Evolutionary conservation across 2,329 filamentous ascomycete genomes (phyloP), one percentile per base, ranked within the genome.

Genomic region (Xylaria multiplex): DNA sequence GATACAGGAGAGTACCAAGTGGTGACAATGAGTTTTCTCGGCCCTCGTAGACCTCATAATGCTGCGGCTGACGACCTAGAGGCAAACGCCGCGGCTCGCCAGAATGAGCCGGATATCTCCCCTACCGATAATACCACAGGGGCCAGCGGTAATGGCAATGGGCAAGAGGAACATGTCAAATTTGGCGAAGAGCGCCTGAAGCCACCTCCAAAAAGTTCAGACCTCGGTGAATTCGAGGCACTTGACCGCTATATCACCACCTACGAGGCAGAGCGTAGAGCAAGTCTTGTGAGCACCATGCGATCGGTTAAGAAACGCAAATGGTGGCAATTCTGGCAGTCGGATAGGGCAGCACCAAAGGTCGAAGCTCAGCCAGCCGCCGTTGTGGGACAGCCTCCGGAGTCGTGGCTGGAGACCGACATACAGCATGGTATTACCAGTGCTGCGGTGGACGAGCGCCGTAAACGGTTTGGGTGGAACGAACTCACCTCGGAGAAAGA

Each of bases 401-500:
- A 88, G 5, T 86, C 90, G 11, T 91, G 86, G 87, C 81, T 91
- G 70, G 82, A 87, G 66, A 89, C 89, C 73, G 86, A 91, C 74
- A 87, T 91, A 77, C 85, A 84, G 73, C 74, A 82, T 62, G 90
- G 90, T 83, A 80, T 92, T 60, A 79, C 80, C 61, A 77, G 76
- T 60, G 65, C 73, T 59, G 85, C 89, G 58, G 85, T 91, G 57
- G 88, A 90, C 71, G 74, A 75, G 56, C 86, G 90, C 70, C 85
- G 90, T 71, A 90, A 85, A 79, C 85, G 85, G 69, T 87, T 84
- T 72, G 90, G 90, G 68, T 91, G 79, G 81, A 92, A 92, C 80
- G 90, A 92, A 77, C 83, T 92, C 76, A 83, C 83, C 27, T 86
- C 88, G 24, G 89, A 91, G 81, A 91, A 91, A 82, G 87, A 88